A percentile compares a stretch with the other conserved stretches of the same genome.
Evolutionary conservation across 106 monocot genomes (phyloP).

Genomic region (Narthecium ossifragum): DNA sequence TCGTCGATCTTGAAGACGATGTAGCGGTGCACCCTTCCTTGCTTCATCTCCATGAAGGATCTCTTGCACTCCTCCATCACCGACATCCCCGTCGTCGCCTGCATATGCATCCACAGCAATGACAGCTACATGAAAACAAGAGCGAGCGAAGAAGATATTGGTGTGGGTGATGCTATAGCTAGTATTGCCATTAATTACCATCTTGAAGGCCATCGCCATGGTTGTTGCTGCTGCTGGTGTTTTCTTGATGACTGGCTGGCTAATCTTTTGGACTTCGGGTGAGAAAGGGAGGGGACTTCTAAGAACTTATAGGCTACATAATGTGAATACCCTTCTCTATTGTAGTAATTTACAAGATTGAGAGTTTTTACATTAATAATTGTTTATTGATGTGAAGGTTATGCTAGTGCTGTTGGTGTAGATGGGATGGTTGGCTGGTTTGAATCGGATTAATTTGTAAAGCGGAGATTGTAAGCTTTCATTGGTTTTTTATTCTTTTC

Average conservation of each 20-base stretch:
- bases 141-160: background rate
- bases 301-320: no score
- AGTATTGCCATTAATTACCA: conserved; percentile 25
- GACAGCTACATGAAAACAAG: background rate
- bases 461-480: no score
- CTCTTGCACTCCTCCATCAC: conserved; percentile 49
- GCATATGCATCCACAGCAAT: background rate
- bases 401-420: no score
- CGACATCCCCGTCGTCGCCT: conserved; percentile 63
- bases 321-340: no score
- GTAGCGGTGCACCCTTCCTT: conserved; percentile 42
- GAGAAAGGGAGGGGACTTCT: background rate
- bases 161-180: background rate
- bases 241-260: background rate
- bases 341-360: no score
- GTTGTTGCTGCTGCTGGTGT: conserved; percentile 10
- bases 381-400: no score
- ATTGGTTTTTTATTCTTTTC: no score
- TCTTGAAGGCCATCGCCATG: conserved; percentile 88
- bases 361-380: no score
- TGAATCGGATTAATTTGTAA: no score
- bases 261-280: background rate
- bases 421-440: no score
- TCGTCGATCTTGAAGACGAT: conserved; percentile 66
- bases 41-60: conserved; percentile 66